Evolutionary conservation across 73 alveolate genomes (phyloP), one percentile per base, ranked within the genome.

Genomic region (Tetrahymena elliotti): DNA sequence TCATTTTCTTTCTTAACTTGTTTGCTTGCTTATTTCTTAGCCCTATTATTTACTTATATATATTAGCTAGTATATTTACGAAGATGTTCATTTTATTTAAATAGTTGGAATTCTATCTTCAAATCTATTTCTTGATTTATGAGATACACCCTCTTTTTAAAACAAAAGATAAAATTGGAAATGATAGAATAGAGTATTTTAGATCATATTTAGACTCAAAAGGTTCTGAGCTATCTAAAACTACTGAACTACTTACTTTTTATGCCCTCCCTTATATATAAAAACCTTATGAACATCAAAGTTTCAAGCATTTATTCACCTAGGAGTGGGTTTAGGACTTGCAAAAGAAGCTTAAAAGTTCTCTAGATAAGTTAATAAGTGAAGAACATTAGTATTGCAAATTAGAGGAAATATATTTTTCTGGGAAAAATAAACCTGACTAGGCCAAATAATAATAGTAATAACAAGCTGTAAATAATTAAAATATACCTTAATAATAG

Each of bases 251-350:
- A 95, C 95, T 99, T 47, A 96, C 98, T 33, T 99, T 95, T 97
- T 99, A 98, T 95, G 99, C 99, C 4, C 97, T 99, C 13, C 99
- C 99, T 52, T 99, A 97, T 96, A 98, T 99, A 24, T 98, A 97
- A 38, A 98, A 98, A 92, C 99, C 99, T 6, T 93, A 97, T 83
- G 98, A 97, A 41, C 99, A 99, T 96, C 96, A 98, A 20, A 93
- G 96, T 18, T 99, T 98, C 95, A 96, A 97, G 53, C 97, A 98
- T 39, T 96, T 99, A 36, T 99, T 99, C 95, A 93, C 97, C 9
- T 95, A 95, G 54, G 98, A 98, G 84, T 99, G 99, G 99, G 98
- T 96, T 3, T 93, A 95, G 38, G 99, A 68, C n/a, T 68, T 68
- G 36, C 36, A 68, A 24, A 68, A 68, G 88, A 68, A 99, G 31